Base-by-base conservation (phyloP, 106 monocot species). In the Dendrobium chrysotoxum region DNA sequence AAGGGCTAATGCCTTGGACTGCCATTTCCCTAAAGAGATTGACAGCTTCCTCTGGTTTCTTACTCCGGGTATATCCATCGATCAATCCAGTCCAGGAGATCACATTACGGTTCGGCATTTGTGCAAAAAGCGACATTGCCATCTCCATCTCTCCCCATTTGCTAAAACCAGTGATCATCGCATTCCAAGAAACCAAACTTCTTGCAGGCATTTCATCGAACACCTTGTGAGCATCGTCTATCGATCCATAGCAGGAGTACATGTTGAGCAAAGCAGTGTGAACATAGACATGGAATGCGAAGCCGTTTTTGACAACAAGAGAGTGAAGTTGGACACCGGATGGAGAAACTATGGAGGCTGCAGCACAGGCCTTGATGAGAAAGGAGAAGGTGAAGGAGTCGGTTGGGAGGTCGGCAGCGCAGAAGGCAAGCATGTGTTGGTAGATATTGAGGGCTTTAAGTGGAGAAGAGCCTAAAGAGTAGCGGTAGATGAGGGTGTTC, bases 61-160 rank as follows among this genome's bases (percentile, higher is more conserved):
- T 46, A 5, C 45, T 77, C 18, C 92, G 83, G 0, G 95, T 80
- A 53, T 86, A 91, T 15, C 90, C 95, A 50, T 95, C 92, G 16
- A 95, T 86, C 86, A 95, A 75, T 3, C 89, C 88, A 0, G 92
- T 95, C 95, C 95, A 95, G 28, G 95, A 86, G 7, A 95, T 77
- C 0, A 91, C 89, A 78, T 95, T 86, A 0, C 73, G 77, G 40
- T 23, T 13, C 0, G 88, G 89, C 95, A 95, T 92, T 68, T 9
- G 61, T 0, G 83, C 83, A 41, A 95, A 92, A 5, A 91, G 67
- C 17, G 13, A 21, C 30, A 78, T 83, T 11, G 95, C 89, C 4
- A 31, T 4, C 8, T 78, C 79, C 16, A 92, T 7, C 73, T 88
- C 84, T 0, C 92, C 92, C 87, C 83, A 86, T 9, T 79, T 78